A percentile compares a stretch with the other conserved stretches of the same genome.
phyloP scores from a whole-genome alignment of 345 rosid genomes.

The Clarkia xantiana region DNA sequence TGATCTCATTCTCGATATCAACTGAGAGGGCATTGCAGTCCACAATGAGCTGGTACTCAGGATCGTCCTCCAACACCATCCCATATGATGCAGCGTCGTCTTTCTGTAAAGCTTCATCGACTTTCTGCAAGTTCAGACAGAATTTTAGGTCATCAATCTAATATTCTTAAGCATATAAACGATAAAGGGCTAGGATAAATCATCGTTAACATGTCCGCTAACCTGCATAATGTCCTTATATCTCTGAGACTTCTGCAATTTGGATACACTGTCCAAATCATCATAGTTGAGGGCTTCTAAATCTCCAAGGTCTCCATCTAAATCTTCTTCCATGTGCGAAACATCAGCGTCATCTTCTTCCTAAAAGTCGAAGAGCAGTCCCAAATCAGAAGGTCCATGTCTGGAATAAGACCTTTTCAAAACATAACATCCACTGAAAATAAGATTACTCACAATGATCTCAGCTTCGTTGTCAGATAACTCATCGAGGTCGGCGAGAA shows the following conservation, averaged over 20 bases:
- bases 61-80: constrained; percentile 79
- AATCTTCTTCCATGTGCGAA: constrained; percentile 62
- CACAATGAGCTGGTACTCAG: constrained; percentile 82
- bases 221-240: constrained; percentile 74
- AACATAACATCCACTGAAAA: background rate
- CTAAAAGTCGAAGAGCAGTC: constrained; percentile 13
- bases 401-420: background rate
- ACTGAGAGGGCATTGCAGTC: constrained; percentile 78
- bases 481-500: constrained; percentile 92
- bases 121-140: constrained; percentile 39
- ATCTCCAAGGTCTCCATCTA: constrained; percentile 64
- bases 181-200: background rate
- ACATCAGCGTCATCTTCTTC: constrained; percentile 57
- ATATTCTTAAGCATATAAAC: background rate
- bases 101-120: constrained; percentile 59
- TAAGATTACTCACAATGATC: constrained; percentile 25
- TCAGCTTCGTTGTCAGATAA: constrained; percentile 86
- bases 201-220: constrained; percentile 4
- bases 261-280: constrained; percentile 71
- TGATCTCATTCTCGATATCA: constrained; percentile 81
- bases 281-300: constrained; percentile 69
- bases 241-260: constrained; percentile 74
- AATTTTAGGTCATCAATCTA: background rate
- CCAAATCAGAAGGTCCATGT: too few species aligned
- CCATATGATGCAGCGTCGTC: constrained; percentile 46